These are phyloP conservation scores for Emericellopsis cladophorae DNA, from an alignment of 2,329 filamentous ascomycete genomes.

Conservation along the genomic window DNA sequence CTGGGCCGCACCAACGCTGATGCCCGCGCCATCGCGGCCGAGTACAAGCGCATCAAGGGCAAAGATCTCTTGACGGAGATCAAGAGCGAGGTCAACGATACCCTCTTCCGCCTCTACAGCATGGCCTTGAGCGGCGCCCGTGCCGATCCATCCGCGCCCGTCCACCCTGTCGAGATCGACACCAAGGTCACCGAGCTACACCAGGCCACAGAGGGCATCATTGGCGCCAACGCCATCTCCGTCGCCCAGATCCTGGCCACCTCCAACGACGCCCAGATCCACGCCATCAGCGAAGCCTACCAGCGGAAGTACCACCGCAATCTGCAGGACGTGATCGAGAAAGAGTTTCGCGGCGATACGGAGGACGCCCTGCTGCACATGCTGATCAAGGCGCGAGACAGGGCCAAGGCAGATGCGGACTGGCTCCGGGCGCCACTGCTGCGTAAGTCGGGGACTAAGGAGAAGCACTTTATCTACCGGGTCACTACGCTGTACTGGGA, in stretches of 20 bases:
- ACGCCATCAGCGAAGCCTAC: constrained; percentile 15
- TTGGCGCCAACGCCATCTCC: constrained; percentile 14
- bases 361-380: constrained; percentile 18
- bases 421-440: constrained; percentile 12
- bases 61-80: constrained; percentile 16
- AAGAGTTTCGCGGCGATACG: constrained; percentile 20
- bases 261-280: constrained; percentile 18
- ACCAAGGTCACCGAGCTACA: constrained; percentile 18
- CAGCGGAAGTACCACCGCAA: constrained; percentile 17
- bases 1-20: constrained; percentile 22
- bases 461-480: constrained; percentile 17
- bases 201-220: constrained; percentile 15
- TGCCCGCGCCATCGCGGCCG: constrained; percentile 15
- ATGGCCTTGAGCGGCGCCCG: constrained; percentile 16
- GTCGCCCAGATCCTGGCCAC: constrained; percentile 18
- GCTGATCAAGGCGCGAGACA: constrained; percentile 10
- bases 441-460: constrained; percentile 13
- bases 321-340: constrained; percentile 18
- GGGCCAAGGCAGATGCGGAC: constrained; percentile 11
- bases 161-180: constrained; percentile 16
- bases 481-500: constrained; percentile 18
- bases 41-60: constrained; percentile 14
- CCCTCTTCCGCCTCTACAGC: constrained; percentile 17
- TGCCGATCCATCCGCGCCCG: constrained; percentile 13
- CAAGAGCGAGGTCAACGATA: constrained; percentile 16